Evolutionary conservation across 352 stramenopile species (phyloP).

Genomic region (Globisporangium viniferum): DNA sequence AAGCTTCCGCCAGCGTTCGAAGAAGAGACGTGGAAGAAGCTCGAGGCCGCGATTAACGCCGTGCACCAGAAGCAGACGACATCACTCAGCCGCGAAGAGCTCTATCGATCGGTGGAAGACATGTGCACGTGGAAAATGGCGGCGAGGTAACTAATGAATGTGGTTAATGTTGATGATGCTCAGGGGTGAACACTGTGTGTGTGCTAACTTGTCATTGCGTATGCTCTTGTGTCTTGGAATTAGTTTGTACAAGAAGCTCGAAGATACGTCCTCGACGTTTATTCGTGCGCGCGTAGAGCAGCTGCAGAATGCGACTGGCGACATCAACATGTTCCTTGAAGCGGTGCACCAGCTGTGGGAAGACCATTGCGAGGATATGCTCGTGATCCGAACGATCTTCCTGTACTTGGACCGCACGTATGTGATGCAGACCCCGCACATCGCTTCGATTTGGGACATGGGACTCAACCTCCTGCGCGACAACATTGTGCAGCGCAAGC

Average conservation of each 20-base stretch:
- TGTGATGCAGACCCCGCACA: slow-evolving; percentile 80
- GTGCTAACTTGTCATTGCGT: neutral
- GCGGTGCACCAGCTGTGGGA: slow-evolving; percentile 82
- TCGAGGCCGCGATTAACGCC: slow-evolving; percentile 57
- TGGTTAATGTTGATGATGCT: neutral
- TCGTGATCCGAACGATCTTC: slow-evolving; percentile 92
- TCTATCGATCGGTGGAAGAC: slow-evolving; percentile 85
- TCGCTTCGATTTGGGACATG: slow-evolving; percentile 91
- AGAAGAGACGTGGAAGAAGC: slow-evolving; percentile 69
- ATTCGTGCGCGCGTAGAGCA: slow-evolving; percentile 52
- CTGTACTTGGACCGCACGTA: slow-evolving; percentile 92
- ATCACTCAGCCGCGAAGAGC: slow-evolving; percentile 68
- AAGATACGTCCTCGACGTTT: slow-evolving; percentile 66
- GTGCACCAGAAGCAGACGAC: slow-evolving; percentile 72
- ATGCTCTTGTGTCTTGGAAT: neutral
- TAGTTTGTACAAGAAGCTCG: slow-evolving; percentile 65
- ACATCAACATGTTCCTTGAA: slow-evolving; percentile 73
- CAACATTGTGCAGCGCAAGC: slow-evolving; percentile 50
- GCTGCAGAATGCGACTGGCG: slow-evolving; percentile 53
- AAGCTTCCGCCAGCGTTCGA: slow-evolving; percentile 77
- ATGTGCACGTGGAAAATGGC: slow-evolving; percentile 94
- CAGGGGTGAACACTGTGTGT: too few species aligned
- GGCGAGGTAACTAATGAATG: slow-evolving; percentile 26
- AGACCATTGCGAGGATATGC: slow-evolving; percentile 91
- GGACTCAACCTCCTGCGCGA: slow-evolving; percentile 70